A percentile compares a stretch with the other conserved stretches of the same genome.
These are phyloP conservation scores for Chrysoporthe puriensis DNA, from an alignment of 2,329 filamentous ascomycete species.

Conservation along the genomic window DNA sequence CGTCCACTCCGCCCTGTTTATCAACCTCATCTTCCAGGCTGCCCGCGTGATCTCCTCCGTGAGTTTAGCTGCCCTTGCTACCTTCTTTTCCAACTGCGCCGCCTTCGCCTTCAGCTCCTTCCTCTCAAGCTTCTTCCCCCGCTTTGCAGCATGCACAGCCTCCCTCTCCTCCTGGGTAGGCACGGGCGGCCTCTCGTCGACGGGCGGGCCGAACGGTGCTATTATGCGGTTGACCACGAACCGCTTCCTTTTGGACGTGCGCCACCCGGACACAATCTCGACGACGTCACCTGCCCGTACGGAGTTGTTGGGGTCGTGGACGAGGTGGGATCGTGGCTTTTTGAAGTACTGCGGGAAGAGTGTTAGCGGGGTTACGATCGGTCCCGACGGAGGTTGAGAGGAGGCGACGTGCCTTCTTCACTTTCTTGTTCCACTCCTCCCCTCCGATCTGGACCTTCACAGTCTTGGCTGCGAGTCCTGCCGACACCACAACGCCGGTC, in stretches of 20 bases:
- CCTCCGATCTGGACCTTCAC: conserved; percentile 76
- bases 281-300: conserved; percentile 77
- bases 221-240: conserved; percentile 78
- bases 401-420: conserved; percentile 65
- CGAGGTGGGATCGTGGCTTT: conserved; percentile 66
- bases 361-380: not conserved
- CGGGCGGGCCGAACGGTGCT: conserved; percentile 66
- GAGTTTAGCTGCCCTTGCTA: conserved; percentile 31
- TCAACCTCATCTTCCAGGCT: conserved; percentile 34
- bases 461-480: conserved; percentile 77
- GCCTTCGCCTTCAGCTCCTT: conserved; percentile 42
- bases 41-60: conserved; percentile 29
- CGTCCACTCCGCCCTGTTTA: conserved; percentile 17
- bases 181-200: conserved; percentile 67
- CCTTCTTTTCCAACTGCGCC: conserved; percentile 32
- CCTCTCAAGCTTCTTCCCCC: conserved; percentile 60
- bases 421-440: conserved; percentile 71
- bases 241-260: conserved; percentile 67
- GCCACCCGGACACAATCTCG: conserved; percentile 68
- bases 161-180: conserved; percentile 66
- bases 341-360: conserved; percentile 61
- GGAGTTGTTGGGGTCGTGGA: conserved; percentile 78
- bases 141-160: conserved; percentile 56
- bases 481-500: conserved; percentile 72
- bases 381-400: not conserved